Conservation (phyloP, 2,329 filamentous ascomycete species). For the Pseudomassariella vexata region DNA sequence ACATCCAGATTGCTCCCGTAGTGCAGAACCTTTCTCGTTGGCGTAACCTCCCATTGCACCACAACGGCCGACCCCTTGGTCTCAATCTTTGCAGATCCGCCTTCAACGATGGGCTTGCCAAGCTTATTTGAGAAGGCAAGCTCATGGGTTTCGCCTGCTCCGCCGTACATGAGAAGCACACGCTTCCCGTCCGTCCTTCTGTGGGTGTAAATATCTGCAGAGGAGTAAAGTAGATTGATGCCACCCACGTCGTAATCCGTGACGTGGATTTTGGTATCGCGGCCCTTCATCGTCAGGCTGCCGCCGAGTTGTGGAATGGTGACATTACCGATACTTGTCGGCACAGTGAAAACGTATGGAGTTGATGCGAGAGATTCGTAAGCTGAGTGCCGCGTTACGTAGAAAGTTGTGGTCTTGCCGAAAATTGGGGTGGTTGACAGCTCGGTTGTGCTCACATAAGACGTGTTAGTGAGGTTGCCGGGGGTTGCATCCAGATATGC, state of each 20-base stretch:
- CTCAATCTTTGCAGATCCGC: conserved; percentile 2
- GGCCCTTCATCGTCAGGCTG: conserved; percentile 50
- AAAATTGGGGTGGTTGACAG: conserved; percentile 58
- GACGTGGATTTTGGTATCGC: conserved; percentile 65
- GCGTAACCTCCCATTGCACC: conserved; percentile 22
- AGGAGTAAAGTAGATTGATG: conserved; percentile 57
- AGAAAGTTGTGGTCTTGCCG: conserved; percentile 53
- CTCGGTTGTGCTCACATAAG: conserved; percentile 43
- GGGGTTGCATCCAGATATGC: conserved; percentile 59
- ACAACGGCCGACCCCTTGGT: conserved; percentile 1
- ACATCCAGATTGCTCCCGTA: conserved; percentile 32
- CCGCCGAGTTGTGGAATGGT: conserved; percentile 54
- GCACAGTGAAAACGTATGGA: conserved; percentile 57
- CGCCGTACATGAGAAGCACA: conserved; percentile 56
- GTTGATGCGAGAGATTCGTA: conserved; percentile 54
- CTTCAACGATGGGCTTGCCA: conserved; percentile 26
- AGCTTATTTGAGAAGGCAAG: conserved; percentile 36
- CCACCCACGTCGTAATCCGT: conserved; percentile 60
- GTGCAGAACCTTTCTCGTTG: conserved; percentile 22
- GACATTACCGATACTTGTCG: conserved; percentile 51
- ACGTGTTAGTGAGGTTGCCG: conserved; percentile 41
- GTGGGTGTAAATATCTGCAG: conserved; percentile 62
- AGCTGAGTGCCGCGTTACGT: conserved; percentile 60
- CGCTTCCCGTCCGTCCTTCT: conserved; percentile 41
- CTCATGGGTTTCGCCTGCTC: conserved; percentile 56